Conservation (phyloP, 176 grass and related monocot species). For the Cenchrus purpureus region DNA sequence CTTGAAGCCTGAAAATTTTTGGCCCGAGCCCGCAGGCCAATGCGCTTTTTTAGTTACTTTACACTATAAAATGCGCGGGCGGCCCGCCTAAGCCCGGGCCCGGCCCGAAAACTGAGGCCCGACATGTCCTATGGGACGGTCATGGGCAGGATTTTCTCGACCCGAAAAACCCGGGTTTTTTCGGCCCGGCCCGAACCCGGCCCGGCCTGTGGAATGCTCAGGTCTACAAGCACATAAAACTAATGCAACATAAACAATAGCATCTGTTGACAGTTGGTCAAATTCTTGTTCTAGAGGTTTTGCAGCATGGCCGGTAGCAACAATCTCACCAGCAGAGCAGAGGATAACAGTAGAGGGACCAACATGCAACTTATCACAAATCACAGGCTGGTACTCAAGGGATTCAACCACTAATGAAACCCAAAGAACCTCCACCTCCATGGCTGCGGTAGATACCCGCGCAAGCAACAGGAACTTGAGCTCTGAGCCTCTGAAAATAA, state of each 20-base stretch:
- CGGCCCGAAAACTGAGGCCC: no score
- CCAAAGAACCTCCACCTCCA: background rate
- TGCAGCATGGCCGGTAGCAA: constrained; percentile 64
- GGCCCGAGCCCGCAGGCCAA: no score
- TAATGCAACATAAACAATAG: background rate
- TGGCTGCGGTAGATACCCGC: background rate
- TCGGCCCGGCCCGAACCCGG: no score
- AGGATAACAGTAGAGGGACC: constrained; percentile 53
- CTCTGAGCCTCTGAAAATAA: constrained; percentile 41
- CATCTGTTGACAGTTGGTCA: background rate
- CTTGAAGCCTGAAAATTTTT: no score
- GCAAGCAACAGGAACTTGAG: constrained; percentile 15
- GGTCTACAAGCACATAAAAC: no score
- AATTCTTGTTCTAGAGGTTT: constrained; percentile 48
- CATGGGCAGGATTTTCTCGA: no score
- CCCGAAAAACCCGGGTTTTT: no score
- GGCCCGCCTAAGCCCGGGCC: no score
- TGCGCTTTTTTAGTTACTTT: no score
- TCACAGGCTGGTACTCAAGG: constrained; percentile 57
- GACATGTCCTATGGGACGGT: no score
- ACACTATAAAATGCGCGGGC: no score
- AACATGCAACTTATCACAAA: constrained; percentile 53
- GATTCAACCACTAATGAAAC: constrained; percentile 29
- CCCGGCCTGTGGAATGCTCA: no score
- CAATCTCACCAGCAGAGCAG: constrained; percentile 32